Conservation (phyloP, 164 flowering plant species). For the Brasenia schreberi region DNA sequence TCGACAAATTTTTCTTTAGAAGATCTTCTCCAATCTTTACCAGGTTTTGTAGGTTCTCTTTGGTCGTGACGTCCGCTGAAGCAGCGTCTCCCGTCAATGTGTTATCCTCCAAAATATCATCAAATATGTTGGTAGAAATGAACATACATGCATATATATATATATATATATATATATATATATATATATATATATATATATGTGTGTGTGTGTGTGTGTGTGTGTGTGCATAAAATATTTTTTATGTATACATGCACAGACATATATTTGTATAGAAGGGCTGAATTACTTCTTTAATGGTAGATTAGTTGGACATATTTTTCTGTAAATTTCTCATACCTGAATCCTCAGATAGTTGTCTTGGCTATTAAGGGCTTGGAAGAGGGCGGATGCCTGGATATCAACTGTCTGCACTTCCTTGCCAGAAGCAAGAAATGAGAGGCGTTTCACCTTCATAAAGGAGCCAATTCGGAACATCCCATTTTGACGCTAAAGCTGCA, state of each 20-base stretch:
- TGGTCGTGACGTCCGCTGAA: not conserved
- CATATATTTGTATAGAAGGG: too few relatives aligned
- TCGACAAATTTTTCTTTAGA: not conserved
- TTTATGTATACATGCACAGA: too few relatives aligned
- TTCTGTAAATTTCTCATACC: too few relatives aligned
- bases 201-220: too few relatives aligned
- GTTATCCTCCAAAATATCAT: not conserved
- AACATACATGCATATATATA: not conserved
- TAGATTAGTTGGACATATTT: too few relatives aligned
- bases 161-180: too few relatives aligned
- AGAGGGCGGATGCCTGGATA: not conserved
- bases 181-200: too few relatives aligned
- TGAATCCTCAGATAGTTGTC: not conserved
- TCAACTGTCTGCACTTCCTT: not conserved
- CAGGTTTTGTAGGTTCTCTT: not conserved
- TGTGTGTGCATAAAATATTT: too few relatives aligned
- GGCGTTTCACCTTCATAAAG: not conserved
- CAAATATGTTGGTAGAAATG: not conserved
- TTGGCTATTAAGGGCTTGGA: not conserved
- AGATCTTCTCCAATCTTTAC: not conserved
- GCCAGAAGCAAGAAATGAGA: not conserved
- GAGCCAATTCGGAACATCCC: not conserved
- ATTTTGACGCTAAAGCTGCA: not conserved
- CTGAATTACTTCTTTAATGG: too few relatives aligned
- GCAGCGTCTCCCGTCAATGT: too few relatives aligned